Evolutionary conservation across 768 basidiomycete genomes (phyloP).

Genomic region (Infundibulicybe gibba): DNA sequence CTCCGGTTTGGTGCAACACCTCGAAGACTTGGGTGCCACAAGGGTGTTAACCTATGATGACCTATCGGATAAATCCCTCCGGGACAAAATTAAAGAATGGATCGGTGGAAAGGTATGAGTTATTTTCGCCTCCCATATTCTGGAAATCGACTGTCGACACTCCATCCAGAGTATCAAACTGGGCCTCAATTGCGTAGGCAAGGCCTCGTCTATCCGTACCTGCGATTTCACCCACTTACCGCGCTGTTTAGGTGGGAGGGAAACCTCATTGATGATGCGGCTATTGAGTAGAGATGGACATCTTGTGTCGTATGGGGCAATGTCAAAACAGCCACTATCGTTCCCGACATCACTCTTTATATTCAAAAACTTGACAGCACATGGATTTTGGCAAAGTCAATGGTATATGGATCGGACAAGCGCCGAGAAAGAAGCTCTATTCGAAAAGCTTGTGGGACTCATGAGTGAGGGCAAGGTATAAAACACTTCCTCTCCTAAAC

Average conservation of each 20-base stretch:
- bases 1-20: constrained; percentile 40
- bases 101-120: constrained; percentile 52
- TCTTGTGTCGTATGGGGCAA: constrained; percentile 85
- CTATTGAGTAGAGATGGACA: constrained; percentile 66
- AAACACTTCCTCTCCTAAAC: constrained; percentile 3
- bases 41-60: constrained; percentile 80
- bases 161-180: constrained; percentile 35
- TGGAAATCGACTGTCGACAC: not conserved
- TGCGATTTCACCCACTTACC: not conserved
- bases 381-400: constrained; percentile 76
- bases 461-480: constrained; percentile 51
- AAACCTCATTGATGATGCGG: constrained; percentile 66
- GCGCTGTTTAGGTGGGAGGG: constrained; percentile 44
- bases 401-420: constrained; percentile 57
- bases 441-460: constrained; percentile 47
- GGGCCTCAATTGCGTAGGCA: constrained; percentile 49
- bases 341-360: constrained; percentile 79
- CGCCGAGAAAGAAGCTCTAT: constrained; percentile 47
- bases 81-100: constrained; percentile 56
- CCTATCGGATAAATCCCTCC: constrained; percentile 52
- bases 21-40: constrained; percentile 65
- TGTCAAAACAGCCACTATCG: constrained; percentile 80
- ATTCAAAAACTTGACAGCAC: constrained; percentile 75
- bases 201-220: constrained; percentile 6
- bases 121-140: not conserved